phyloP scores from a whole-genome alignment of 306 rosid genomes.

The Dalbergia oliveri region DNA sequence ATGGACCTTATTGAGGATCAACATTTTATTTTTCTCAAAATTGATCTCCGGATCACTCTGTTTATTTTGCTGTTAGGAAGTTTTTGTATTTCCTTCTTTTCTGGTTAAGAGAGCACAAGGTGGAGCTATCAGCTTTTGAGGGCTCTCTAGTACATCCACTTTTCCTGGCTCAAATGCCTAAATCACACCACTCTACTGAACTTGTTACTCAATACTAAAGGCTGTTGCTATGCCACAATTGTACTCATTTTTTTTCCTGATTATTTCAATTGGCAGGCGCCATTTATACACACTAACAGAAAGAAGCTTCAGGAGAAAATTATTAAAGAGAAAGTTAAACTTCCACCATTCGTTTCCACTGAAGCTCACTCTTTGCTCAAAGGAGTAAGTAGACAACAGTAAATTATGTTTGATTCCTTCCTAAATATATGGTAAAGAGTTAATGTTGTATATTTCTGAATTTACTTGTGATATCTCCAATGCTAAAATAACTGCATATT shows the following conservation, averaged over 20 bases:
- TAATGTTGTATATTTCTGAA: background rate
- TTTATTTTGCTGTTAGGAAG: constrained; percentile 23
- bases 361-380: constrained; percentile 96
- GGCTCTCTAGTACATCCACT: constrained; percentile 18
- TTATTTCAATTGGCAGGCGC: constrained; percentile 71
- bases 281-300: constrained; percentile 78
- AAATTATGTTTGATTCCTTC: constrained; percentile 21
- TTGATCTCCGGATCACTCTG: constrained; percentile 28
- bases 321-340: constrained; percentile 88
- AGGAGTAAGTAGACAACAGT: constrained; percentile 70
- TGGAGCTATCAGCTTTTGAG: constrained; percentile 10
- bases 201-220: constrained; percentile 16
- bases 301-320: constrained; percentile 97
- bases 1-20: constrained; percentile 26
- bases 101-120: constrained; percentile 16
- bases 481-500: constrained; percentile 28
- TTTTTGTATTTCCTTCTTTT: constrained; percentile 20
- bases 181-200: constrained; percentile 1
- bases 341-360: constrained; percentile 73
- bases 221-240: constrained; percentile 29
- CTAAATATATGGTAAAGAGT: background rate
- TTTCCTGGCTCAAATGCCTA: background rate
- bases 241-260: constrained; percentile 23
- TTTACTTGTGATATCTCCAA: background rate
- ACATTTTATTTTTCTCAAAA: constrained; percentile 16